phyloP scores from a whole-genome alignment of 495 filamentous ascomycete species.

The Talaromyces trachyspermus region DNA sequence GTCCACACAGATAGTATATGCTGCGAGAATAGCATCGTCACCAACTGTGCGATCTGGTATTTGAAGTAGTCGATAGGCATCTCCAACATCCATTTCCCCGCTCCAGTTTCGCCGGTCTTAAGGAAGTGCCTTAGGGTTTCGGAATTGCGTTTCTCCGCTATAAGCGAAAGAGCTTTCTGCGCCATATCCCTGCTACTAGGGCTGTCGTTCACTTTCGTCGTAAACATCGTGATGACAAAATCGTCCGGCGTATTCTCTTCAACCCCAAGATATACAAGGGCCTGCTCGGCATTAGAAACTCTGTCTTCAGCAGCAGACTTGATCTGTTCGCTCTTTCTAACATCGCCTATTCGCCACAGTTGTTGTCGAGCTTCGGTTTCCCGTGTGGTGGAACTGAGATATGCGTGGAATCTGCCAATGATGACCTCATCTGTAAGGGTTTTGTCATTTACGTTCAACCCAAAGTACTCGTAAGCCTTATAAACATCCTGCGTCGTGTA shows the following conservation, averaged over 20 bases:
- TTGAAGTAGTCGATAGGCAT: constrained; percentile 50
- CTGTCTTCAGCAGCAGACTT: constrained; percentile 49
- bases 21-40: constrained; percentile 43
- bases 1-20: constrained; percentile 41
- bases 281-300: constrained; percentile 55
- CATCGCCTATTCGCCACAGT: constrained; percentile 49
- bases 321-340: constrained; percentile 44
- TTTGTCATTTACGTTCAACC: constrained; percentile 28
- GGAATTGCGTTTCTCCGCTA: constrained; percentile 51
- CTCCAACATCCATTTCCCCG: constrained; percentile 50
- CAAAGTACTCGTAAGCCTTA: constrained; percentile 51
- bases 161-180: constrained; percentile 47
- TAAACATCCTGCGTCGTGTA: constrained; percentile 45
- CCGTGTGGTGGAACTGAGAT: constrained; percentile 38
- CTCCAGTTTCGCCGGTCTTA: constrained; percentile 43
- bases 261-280: constrained; percentile 50
- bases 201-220: constrained; percentile 47
- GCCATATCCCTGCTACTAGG: constrained; percentile 40
- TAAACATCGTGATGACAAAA: constrained; percentile 51
- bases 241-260: constrained; percentile 47
- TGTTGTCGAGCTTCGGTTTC: constrained; percentile 44
- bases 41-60: constrained; percentile 46
- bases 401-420: constrained; percentile 49
- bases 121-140: constrained; percentile 45
- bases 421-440: constrained; percentile 48